These are phyloP conservation scores for Akebia trifoliata DNA, from an alignment of 164 flowering plant species.

Conservation along the genomic window DNA sequence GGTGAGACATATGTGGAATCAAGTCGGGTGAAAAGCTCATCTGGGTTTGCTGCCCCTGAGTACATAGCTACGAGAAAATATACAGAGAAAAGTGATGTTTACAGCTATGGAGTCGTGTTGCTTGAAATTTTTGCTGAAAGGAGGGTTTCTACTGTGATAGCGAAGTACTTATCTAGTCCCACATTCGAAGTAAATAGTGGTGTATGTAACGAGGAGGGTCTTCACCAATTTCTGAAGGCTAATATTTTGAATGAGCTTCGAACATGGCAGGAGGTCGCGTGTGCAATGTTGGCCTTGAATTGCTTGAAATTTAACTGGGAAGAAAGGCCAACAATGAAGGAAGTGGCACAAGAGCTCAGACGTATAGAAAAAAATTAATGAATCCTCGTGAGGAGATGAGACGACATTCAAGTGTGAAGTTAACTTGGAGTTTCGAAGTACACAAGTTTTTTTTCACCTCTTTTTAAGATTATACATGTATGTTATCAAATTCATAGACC, in stretches of 20 bases:
- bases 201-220: no score
- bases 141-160: no score
- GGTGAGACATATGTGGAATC: constrained; percentile 1
- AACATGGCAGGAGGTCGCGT: constrained; percentile 9
- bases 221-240: background rate
- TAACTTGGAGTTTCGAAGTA: no score
- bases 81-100: constrained; percentile 1
- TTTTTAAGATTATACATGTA: no score
- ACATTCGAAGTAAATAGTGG: no score
- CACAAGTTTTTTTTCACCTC: no score
- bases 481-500: no score
- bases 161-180: no score
- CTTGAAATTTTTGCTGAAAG: constrained; percentile 7
- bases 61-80: background rate
- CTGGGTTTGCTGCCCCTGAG: constrained; percentile 1
- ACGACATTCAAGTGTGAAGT: no score
- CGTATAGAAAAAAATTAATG: background rate
- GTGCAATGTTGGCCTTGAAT: constrained; percentile 1
- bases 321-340: constrained; percentile 20
- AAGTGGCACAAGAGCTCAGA: constrained; percentile 13
- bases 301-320: constrained; percentile 10
- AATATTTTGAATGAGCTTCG: background rate
- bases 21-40: background rate
- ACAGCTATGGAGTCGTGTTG: background rate
- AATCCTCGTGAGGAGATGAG: no score